Base-by-base conservation (phyloP, 139 green algal species). In the Tetradesmus obliquus region DNA sequence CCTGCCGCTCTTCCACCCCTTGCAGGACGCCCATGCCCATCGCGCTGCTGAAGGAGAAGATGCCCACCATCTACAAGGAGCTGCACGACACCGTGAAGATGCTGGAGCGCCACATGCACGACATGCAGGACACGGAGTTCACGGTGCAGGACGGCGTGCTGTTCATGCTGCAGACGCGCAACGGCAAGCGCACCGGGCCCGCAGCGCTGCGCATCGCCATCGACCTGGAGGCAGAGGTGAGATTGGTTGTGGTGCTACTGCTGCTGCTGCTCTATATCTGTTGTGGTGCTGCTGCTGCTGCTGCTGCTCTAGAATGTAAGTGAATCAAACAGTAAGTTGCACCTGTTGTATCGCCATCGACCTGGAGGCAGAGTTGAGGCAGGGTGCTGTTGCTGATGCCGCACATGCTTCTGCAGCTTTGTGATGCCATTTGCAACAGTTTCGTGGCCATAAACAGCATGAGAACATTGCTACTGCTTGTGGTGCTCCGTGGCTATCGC, bases 101-200 rank as follows among this genome's bases (percentile, higher is more conserved):
- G 57, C 94, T 99, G 84, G 97, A 99, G 95, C 90, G 91, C 55
- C 95, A 99, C 92, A 97, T 97, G 93, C 94, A 95, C 76, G 97
- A 99, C 93, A 99, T 99, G 97, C 96, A 99, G 94, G 97, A 99
- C 90, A 96, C 96, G 45, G 97, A 99, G 95, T 99, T 99, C 93
- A 99, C 97, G 2, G 95, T 99, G 24, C 95, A 99, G 91, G 95
- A 98, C 74, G 96, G 95, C 51, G 72, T 82, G 17, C 96, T 99
- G 82, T 99, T 95, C 94, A 99, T 99, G 97, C 93, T 99, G 88
- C 97, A 99, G 95, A 97, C 93, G 8, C 93, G 97, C 88, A 97
- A 94, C 91, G 97, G 97, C 93, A 99, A 99, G 95, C 95, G 97
- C 69, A 99, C 97, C 1, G 97, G 97, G 72, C 88, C 89, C 3